Conservation (phyloP, 2,329 filamentous ascomycete species). For the Pseudopyricularia javanii region DNA sequence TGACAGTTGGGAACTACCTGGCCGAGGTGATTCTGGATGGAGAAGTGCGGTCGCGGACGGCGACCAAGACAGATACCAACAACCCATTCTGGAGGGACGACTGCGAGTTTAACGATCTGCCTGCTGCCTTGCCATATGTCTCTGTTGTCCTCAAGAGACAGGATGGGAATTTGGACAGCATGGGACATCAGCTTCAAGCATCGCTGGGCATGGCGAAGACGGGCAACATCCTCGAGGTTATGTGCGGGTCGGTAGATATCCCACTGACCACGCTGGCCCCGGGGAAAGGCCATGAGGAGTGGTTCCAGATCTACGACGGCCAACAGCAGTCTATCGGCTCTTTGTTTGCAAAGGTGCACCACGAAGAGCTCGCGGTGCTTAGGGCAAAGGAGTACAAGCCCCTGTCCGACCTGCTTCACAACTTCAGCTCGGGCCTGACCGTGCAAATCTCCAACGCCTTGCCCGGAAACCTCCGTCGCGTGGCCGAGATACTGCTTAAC, state of each 20-base stretch:
- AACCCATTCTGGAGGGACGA: slow-evolving; percentile 77
- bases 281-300: slow-evolving; percentile 71
- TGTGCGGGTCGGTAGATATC: slow-evolving; percentile 68
- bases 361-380: slow-evolving; percentile 83
- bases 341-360: slow-evolving; percentile 69
- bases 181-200: slow-evolving; percentile 29
- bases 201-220: slow-evolving; percentile 28
- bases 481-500: slow-evolving; percentile 80
- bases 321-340: slow-evolving; percentile 67
- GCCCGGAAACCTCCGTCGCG: slow-evolving; percentile 61
- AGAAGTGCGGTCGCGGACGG: slow-evolving; percentile 65
- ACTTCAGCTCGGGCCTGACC: slow-evolving; percentile 73
- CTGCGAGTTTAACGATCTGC: slow-evolving; percentile 64
- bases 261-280: slow-evolving; percentile 66
- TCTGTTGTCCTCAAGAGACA: slow-evolving; percentile 61
- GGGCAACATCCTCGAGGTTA: slow-evolving; percentile 32
- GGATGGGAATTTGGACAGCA: slow-evolving; percentile 34
- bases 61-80: slow-evolving; percentile 56
- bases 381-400: slow-evolving; percentile 75
- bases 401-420: slow-evolving; percentile 72
- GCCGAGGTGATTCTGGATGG: slow-evolving; percentile 71
- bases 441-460: slow-evolving; percentile 71
- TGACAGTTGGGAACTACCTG: slow-evolving; percentile 55
- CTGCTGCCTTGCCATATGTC: slow-evolving; percentile 54
- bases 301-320: slow-evolving; percentile 73